Evolutionary conservation across 2,329 filamentous ascomycete genomes (phyloP), one percentile per base, ranked within the genome.

Genomic region (Aplosporella prunicola): DNA sequence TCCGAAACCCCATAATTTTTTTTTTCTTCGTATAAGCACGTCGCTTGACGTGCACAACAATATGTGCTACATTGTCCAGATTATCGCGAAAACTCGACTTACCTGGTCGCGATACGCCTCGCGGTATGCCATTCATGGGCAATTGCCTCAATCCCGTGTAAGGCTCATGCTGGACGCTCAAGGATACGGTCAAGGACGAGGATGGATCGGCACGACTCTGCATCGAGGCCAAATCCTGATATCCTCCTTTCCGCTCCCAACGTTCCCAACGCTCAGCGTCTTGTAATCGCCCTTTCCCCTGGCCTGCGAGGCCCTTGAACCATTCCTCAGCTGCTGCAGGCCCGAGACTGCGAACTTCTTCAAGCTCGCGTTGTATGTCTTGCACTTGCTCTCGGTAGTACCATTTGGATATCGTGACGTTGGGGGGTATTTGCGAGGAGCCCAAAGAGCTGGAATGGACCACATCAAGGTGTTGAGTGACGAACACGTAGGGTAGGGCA

Each of bases 251-350:
- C 30, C 68, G 59, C 45, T 79, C 76, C 76, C 81, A 89, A 49
- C 77, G 80, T 53, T 87, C 83, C 79, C 82, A 89, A 33, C 80
- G 74, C 18, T 74, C 68, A 20, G 74, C 69, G 52, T 82, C 76
- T 9, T 65, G 68, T 47, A 76, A 71, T 32, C 68, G 61, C 41
- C 75, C 67, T 47, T 73, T 74, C 8, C 82, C 80, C 41, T 74
- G 69, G 18, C 62, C 64, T 28, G 77, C 72, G 3, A 91, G 68
- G 8, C 83, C 83, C 58, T 88, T 88, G 20, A 78, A 66, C 83
- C 84, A 91, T 56, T 88, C 83, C 47, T 85, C 80, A 4, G 73
- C 71, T 9, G 79, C 74, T 27, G 78, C 78, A 29, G 69, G 49
- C n/a, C 83, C 81, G 47, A 84, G 69, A n/a, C 65, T 60, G 47